A percentile compares a stretch with the other conserved stretches of the same genome.
These are phyloP conservation scores for Arthrobotrys megalospora DNA, from an alignment of 2,329 filamentous ascomycete species.

Conservation along the genomic window DNA sequence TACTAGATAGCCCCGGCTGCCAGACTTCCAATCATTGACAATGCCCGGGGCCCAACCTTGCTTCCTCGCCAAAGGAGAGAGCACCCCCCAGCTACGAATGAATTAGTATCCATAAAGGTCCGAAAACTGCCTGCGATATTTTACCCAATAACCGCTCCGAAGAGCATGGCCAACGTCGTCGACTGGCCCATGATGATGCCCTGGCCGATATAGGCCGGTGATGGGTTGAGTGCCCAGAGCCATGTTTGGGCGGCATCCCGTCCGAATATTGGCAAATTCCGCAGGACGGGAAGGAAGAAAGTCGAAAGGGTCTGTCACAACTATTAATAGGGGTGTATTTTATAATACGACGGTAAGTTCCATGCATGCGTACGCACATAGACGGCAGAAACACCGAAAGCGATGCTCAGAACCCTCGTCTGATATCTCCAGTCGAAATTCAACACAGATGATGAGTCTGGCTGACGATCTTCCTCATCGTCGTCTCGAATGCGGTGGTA, in stretches of 20 bases:
- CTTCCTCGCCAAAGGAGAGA: constrained; percentile 89
- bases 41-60: constrained; percentile 90
- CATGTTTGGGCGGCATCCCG: constrained; percentile 80
- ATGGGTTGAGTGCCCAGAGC: constrained; percentile 97
- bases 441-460: constrained; percentile 63
- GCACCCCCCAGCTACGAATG: constrained; percentile 79
- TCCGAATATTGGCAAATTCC: constrained; percentile 90
- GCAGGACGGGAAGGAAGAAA: constrained; percentile 89
- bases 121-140: background rate
- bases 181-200: constrained; percentile 98
- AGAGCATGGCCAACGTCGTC: constrained; percentile 94
- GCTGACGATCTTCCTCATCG: constrained; percentile 23
- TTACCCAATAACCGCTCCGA: constrained; percentile 81
- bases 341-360: constrained; percentile 38
- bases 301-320: constrained; percentile 80
- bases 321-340: constrained; percentile 40
- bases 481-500: constrained; percentile 43
- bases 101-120: constrained; percentile 4
- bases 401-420: constrained; percentile 74
- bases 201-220: constrained; percentile 96
- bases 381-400: constrained; percentile 74
- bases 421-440: constrained; percentile 75
- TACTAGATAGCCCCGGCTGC: constrained; percentile 98
- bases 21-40: constrained; percentile 89
- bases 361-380: constrained; percentile 68